Conservation (phyloP, 305 asterid genomes). For the Fraxinus paxiana region DNA sequence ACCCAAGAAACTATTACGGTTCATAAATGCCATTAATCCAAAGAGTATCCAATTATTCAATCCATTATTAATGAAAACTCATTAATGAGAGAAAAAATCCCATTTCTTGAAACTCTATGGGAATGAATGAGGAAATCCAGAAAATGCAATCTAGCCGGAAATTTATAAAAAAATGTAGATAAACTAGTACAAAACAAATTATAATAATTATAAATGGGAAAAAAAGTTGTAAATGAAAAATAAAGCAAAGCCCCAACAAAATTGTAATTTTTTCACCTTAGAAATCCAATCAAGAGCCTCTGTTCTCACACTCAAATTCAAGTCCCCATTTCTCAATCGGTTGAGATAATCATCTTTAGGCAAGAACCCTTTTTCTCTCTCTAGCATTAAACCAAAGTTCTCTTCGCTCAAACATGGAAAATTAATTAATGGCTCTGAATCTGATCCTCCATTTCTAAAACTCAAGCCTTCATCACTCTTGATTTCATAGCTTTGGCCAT, state of each 20-base stretch:
- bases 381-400: constrained; percentile 48
- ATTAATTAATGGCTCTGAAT: constrained; percentile 31
- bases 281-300: constrained; percentile 77
- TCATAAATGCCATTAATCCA: constrained; percentile 27
- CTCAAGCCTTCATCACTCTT: constrained; percentile 19
- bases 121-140: constrained; percentile 14
- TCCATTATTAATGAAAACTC: constrained; percentile 6
- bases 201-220: background rate
- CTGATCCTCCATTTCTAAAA: constrained; percentile 36
- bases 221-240: background rate
- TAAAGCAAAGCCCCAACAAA: background rate
- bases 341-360: constrained; percentile 59
- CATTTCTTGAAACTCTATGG: constrained; percentile 16
- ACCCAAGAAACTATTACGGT: constrained; percentile 20
- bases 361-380: constrained; percentile 44
- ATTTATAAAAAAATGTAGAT: background rate
- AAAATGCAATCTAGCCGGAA: background rate
- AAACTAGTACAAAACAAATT: background rate
- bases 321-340: constrained; percentile 66
- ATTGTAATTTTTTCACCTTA: constrained; percentile 43
- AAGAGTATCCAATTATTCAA: constrained; percentile 7
- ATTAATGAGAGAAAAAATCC: constrained; percentile 21
- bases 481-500: constrained; percentile 28
- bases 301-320: constrained; percentile 55
- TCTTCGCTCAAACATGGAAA: constrained; percentile 47